Evolutionary conservation across 768 basidiomycete genomes (phyloP).

Genomic region (Mycena epipterygia): DNA sequence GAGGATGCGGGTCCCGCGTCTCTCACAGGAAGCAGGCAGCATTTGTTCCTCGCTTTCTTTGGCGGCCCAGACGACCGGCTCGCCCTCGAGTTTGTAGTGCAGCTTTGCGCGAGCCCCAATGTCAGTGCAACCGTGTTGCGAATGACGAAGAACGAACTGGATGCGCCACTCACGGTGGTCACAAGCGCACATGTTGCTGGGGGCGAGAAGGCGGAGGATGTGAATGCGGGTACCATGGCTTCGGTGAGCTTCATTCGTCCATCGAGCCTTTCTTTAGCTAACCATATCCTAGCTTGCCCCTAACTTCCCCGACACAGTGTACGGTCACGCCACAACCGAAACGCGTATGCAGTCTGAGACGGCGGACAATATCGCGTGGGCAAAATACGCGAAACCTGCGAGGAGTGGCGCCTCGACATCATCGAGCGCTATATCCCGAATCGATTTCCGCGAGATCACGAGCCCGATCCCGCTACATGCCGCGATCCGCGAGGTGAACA

Average conservation of each 20-base stretch:
- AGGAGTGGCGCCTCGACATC: slow-evolving; percentile 34
- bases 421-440: slow-evolving; percentile 61
- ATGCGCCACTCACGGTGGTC: slow-evolving; percentile 35
- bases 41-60: slow-evolving; percentile 91
- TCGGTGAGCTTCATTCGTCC: slow-evolving; percentile 55
- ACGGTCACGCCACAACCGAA: slow-evolving; percentile 74
- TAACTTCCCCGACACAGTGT: slow-evolving; percentile 77
- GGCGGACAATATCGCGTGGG: slow-evolving; percentile 87
- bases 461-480: slow-evolving; percentile 74
- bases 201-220: slow-evolving; percentile 48
- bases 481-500: slow-evolving; percentile 61
- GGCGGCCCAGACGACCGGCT: slow-evolving; percentile 95
- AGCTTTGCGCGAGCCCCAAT: slow-evolving; percentile 79
- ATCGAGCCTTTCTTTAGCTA: neutral
- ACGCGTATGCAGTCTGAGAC: slow-evolving; percentile 83
- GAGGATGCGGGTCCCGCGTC: slow-evolving; percentile 49
- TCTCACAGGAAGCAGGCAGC: slow-evolving; percentile 56
- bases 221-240: slow-evolving; percentile 58
- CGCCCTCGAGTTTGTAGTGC: slow-evolving; percentile 86
- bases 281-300: slow-evolving; percentile 45
- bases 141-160: slow-evolving; percentile 64
- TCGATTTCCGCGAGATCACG: slow-evolving; percentile 70
- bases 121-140: slow-evolving; percentile 83
- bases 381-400: slow-evolving; percentile 61
- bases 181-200: slow-evolving; percentile 44